Evolutionary conservation across 495 filamentous ascomycete species (phyloP), one percentile per base, ranked within the genome.

Genomic region (Penicillium alfredii): DNA sequence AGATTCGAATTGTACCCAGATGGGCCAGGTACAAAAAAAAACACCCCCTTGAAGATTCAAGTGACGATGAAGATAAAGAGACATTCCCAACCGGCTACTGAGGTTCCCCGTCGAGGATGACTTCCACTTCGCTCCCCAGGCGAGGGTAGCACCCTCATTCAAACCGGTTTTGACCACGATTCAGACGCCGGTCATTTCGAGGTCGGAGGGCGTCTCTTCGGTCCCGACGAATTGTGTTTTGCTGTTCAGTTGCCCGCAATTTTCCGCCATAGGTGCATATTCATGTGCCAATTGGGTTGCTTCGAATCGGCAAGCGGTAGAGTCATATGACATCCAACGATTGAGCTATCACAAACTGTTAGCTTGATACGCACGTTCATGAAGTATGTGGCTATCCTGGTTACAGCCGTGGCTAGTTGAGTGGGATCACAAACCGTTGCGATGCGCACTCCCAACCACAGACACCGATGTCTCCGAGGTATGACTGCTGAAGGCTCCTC

Each of bases 381-480:
- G n/a, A n/a, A n/a, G n/a, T n/a, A n/a, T n/a, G n/a, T n/a, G n/a
- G n/a, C n/a, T n/a, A n/a, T n/a, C n/a, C n/a, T n/a, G n/a, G n/a
- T n/a, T n/a, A n/a, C n/a, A n/a, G n/a, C n/a, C n/a, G n/a, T n/a
- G n/a, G n/a, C n/a, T n/a, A 25, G 23, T 25, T 33, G 12, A 28
- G 18, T 11, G 9, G 8, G 34, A 13, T 10, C 2, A 49, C 72
- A 31, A 35, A 74, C 70, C 53, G 43, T 64, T 45, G 83, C 74
- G 38, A 89, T 71, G 15, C 66, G 62, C 24, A 65, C 56, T 0
- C 75, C 84, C 15, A 93, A 58, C 76, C 83, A 90, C 1, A 92
- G 55, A 27, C 86, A 78, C n/a, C 90, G 67, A 33, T 86, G 77
- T 40, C 73, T 77, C 13, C 90, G 64, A 16, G 74, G 60, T n/a